Conservation (phyloP, 1,139 yeast species). For the Diutina ranongensis region DNA sequence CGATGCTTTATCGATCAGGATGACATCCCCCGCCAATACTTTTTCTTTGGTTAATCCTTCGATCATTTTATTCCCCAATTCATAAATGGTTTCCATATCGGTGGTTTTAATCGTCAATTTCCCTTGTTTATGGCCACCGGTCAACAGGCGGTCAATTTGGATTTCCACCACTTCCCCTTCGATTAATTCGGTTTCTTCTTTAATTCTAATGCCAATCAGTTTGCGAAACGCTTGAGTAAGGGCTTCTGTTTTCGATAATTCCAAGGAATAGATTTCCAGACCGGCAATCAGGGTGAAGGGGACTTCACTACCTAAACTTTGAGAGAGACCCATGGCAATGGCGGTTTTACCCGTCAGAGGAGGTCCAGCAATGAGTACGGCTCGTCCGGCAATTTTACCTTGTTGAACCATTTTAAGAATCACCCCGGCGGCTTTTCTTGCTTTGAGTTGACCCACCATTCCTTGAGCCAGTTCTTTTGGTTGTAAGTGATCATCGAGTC, state of each 20-base stretch:
- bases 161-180: conserved; percentile 99
- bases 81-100: conserved; percentile 98
- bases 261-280: conserved; percentile 84
- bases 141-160: conserved; percentile 89
- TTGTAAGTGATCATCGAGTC: conserved; percentile 80
- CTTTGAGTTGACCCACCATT: conserved; percentile 94
- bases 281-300: conserved; percentile 96
- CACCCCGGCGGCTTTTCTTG: conserved; percentile 93
- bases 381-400: conserved; percentile 94
- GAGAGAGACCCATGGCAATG: conserved; percentile 93
- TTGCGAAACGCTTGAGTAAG: conserved; percentile 92
- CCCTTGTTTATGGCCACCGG: conserved; percentile 98
- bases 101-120: conserved; percentile 95
- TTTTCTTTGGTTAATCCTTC: conserved; percentile 92
- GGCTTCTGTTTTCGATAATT: conserved; percentile 89
- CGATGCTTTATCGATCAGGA: conserved; percentile 88
- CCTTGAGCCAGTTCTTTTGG: conserved; percentile 80
- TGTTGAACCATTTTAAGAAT: conserved; percentile 86
- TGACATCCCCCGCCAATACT: conserved; percentile 94
- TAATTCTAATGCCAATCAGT: conserved; percentile 88
- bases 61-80: conserved; percentile 94
- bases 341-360: conserved; percentile 99
- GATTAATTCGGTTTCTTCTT: conserved; percentile 92
- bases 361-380: conserved; percentile 93
- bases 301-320: conserved; percentile 78